Percentiles rank a stretch among this genome's conserved stretches.
Evolutionary conservation across 108 stramenopile genomes (phyloP).

Genomic region (Skeletonema grethae): DNA sequence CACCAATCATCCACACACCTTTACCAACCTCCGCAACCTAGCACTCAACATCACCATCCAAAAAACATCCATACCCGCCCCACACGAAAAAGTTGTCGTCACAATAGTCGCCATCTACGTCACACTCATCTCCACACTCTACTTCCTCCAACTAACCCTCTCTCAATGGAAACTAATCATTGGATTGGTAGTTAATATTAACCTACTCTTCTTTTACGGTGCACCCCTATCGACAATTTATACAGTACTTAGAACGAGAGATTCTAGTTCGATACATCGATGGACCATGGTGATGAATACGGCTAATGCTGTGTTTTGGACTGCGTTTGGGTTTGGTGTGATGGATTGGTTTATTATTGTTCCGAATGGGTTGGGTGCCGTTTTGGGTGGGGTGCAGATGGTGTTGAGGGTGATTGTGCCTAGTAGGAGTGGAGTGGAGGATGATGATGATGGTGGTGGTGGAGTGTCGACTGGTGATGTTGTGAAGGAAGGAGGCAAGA

Average conservation of each 20-base stretch:
- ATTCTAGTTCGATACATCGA: constrained; percentile 50
- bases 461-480: not conserved
- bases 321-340: constrained; percentile 68
- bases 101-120: constrained; percentile 55
- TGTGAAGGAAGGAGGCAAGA: not conserved
- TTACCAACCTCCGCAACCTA: constrained; percentile 49
- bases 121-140: constrained; percentile 43
- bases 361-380: constrained; percentile 72
- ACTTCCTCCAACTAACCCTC: constrained; percentile 30
- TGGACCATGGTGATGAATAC: constrained; percentile 57
- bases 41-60: constrained; percentile 65
- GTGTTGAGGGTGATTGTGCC: constrained; percentile 43
- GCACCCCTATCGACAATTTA: constrained; percentile 77
- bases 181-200: constrained; percentile 69
- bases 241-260: constrained; percentile 50
- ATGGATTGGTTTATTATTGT: constrained; percentile 65
- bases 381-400: constrained; percentile 70
- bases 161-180: constrained; percentile 54
- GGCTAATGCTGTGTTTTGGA: constrained; percentile 70
- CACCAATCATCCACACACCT: constrained; percentile 15
- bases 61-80: constrained; percentile 57
- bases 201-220: constrained; percentile 82
- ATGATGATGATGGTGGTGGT: not conserved
- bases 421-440: not conserved
- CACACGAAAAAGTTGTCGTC: constrained; percentile 69